phyloP scores from a whole-genome alignment of 2,329 filamentous ascomycete species.

The Scopulariopsis brevicaulis region DNA sequence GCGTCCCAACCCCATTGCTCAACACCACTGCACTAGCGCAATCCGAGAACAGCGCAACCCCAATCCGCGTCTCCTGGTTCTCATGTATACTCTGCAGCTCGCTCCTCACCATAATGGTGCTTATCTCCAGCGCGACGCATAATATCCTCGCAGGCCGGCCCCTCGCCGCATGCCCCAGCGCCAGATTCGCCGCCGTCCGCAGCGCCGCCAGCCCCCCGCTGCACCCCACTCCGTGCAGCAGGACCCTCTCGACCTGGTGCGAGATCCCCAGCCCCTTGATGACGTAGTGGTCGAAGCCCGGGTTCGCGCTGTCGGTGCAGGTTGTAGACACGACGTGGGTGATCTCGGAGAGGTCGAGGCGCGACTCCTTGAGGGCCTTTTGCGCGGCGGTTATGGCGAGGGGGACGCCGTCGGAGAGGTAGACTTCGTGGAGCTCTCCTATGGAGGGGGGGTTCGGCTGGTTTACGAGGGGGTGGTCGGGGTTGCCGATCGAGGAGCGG shows the following conservation, averaged over 20 bases:
- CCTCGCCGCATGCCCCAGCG: slow-evolving; percentile 48
- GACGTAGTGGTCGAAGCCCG: slow-evolving; percentile 56
- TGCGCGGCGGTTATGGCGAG: slow-evolving; percentile 42
- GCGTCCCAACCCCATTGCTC: slow-evolving; percentile 47
- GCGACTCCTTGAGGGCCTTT: slow-evolving; percentile 44
- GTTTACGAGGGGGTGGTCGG: slow-evolving; percentile 51
- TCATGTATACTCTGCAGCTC: slow-evolving; percentile 53
- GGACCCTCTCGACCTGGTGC: slow-evolving; percentile 49
- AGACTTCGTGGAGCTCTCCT: slow-evolving; percentile 39
- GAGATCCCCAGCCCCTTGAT: slow-evolving; percentile 44
- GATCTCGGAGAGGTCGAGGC: slow-evolving; percentile 37
- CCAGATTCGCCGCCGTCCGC: slow-evolving; percentile 55
- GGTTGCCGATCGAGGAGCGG: slow-evolving; percentile 49
- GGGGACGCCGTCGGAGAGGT: slow-evolving; percentile 45
- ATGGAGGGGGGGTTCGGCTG: slow-evolving; percentile 37
- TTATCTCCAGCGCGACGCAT: slow-evolving; percentile 53
- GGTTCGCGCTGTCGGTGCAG: slow-evolving; percentile 59
- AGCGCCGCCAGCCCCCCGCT: slow-evolving; percentile 51
- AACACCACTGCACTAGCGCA: slow-evolving; percentile 56
- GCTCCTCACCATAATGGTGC: slow-evolving; percentile 48
- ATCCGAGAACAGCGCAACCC: slow-evolving; percentile 57
- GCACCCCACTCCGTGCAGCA: slow-evolving; percentile 57
- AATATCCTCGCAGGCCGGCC: slow-evolving; percentile 50
- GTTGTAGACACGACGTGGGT: slow-evolving; percentile 59
- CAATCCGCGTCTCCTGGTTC: slow-evolving; percentile 50